These are phyloP conservation scores for Echeveria elegans DNA, from an alignment of 164 flowering plant genomes.

Conservation along the genomic window DNA sequence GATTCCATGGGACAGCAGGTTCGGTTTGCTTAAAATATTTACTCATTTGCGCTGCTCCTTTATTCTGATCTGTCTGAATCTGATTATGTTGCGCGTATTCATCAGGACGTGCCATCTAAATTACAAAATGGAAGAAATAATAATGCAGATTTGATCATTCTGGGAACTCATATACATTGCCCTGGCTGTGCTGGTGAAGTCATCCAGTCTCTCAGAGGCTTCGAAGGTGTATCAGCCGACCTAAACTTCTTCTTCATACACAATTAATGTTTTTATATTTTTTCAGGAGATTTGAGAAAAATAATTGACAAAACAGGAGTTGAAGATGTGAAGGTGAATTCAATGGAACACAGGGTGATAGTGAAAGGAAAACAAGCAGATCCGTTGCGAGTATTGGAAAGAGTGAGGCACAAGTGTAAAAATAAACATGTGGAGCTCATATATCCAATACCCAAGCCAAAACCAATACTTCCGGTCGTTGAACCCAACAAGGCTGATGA, in stretches of 20 bases:
- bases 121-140: no score
- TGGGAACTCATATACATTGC: constrained; percentile 35
- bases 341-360: not conserved
- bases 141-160: constrained; percentile 6
- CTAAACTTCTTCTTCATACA: no score
- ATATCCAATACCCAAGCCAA: constrained; percentile 24
- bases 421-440: constrained; percentile 18
- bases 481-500: not conserved
- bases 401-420: not conserved
- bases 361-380: not conserved
- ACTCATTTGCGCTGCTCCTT: no score
- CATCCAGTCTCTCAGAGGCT: constrained; percentile 3
- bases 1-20: no score
- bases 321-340: not conserved
- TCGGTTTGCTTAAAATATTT: no score
- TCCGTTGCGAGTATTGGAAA: not conserved
- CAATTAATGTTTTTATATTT: no score
- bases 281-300: not conserved
- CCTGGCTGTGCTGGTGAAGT: constrained; percentile 27
- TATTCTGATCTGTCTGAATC: no score
- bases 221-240: not conserved
- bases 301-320: not conserved
- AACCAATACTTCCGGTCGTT: constrained; percentile 3
- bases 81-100: no score
- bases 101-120: no score